phyloP scores from a whole-genome alignment of 768 basidiomycete species.

The Termitomyces sp. region DNA sequence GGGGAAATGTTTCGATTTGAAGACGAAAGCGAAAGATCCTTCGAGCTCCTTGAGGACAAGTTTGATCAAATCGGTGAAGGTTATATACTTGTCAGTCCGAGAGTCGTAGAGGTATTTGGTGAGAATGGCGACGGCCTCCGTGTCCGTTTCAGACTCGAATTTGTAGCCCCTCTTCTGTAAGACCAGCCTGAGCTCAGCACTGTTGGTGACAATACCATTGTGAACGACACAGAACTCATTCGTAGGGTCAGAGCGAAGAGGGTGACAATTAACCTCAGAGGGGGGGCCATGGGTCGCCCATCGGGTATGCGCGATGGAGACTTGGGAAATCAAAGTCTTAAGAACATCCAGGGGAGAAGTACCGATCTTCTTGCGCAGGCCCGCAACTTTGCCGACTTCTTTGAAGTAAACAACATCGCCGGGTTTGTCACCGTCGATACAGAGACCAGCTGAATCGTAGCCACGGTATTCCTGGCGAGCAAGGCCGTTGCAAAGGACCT shows the following conservation, averaged over 20 bases:
- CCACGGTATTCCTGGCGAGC: conserved; percentile 97
- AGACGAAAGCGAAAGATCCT: conserved; percentile 98
- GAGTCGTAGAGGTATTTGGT: conserved; percentile 96
- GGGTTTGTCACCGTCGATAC: conserved; percentile 86
- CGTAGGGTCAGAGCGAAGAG: conserved; percentile 75
- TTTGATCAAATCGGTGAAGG: conserved; percentile 92
- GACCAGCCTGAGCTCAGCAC: conserved; percentile 80
- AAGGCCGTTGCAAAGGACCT: conserved; percentile 86
- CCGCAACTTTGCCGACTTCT: conserved; percentile 96
- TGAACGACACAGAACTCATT: conserved; percentile 92
- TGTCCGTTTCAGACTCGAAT: conserved; percentile 95
- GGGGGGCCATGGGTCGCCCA: conserved; percentile 99
- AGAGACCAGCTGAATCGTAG: conserved; percentile 91
- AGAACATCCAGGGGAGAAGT: conserved; percentile 63
- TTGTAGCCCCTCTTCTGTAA: conserved; percentile 94
- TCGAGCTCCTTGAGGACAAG: conserved; percentile 95
- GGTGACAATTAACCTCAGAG: conserved; percentile 88
- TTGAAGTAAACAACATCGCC: conserved; percentile 84
- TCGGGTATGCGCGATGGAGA: conserved; percentile 97
- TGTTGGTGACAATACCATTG: conserved; percentile 99
- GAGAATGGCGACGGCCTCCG: conserved; percentile 95
- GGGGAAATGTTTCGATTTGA: conserved; percentile 95
- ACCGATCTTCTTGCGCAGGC: conserved; percentile 85
- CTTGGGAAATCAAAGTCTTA: conserved; percentile 80
- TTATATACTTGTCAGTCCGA: conserved; percentile 77